Percentiles rank a stretch among this genome's conserved stretches.
phyloP scores from a whole-genome alignment of 768 basidiomycete species.

The Collybiopsis luxurians region DNA sequence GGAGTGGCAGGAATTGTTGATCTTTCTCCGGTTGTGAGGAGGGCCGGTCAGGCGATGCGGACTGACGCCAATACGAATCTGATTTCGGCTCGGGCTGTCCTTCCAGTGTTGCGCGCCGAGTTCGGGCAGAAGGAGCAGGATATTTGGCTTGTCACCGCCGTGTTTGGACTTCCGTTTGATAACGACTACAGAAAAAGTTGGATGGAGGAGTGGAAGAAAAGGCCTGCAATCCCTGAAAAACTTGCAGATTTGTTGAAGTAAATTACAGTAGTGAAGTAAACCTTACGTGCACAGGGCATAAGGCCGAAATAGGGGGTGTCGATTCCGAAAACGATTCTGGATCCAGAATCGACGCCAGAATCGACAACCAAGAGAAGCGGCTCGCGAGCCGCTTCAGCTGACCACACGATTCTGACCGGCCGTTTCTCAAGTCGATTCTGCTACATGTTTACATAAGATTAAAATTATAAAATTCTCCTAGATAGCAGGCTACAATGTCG shows the following conservation, averaged over 20 bases:
- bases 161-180: slow-evolving; percentile 55
- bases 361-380: too few species aligned
- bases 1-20: slow-evolving; percentile 65
- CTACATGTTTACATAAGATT: too few species aligned
- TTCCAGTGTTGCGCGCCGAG: slow-evolving; percentile 58
- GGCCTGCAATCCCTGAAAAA: not conserved
- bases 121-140: slow-evolving; percentile 33
- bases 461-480: too few species aligned
- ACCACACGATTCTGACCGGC: too few species aligned
- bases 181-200: not conserved
- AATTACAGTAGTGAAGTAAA: too few species aligned
- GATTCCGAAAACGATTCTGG: too few species aligned
- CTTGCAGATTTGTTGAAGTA: not conserved
- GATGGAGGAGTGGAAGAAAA: slow-evolving; percentile 6
- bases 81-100: slow-evolving; percentile 62
- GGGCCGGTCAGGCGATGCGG: slow-evolving; percentile 47
- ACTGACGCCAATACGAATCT: slow-evolving; percentile 75
- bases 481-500: too few species aligned
- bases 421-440: too few species aligned
- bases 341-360: too few species aligned
- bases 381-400: too few species aligned
- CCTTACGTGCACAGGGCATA: too few species aligned
- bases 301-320: too few species aligned
- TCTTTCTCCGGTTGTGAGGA: slow-evolving; percentile 20
- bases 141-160: slow-evolving; percentile 61